Evolutionary conservation across 805 yeast species (phyloP).

Genomic region (Ogataea trehalophila): DNA sequence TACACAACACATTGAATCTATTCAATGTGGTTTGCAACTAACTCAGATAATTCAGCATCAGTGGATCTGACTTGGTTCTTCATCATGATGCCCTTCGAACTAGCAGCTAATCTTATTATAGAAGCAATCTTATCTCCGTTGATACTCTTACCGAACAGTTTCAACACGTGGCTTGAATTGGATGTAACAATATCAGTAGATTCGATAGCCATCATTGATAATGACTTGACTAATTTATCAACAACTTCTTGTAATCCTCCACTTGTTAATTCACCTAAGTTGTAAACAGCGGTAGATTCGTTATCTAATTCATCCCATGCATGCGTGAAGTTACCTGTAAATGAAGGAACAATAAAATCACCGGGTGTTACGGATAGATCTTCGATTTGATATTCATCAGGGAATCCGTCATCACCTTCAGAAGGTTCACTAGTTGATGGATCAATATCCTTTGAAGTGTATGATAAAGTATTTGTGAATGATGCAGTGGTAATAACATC

Average conservation of each 20-base stretch:
- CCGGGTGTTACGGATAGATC: conserved; percentile 71
- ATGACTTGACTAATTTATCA: conserved; percentile 42
- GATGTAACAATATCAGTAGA: conserved; percentile 62
- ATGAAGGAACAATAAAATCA: conserved; percentile 75
- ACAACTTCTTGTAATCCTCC: conserved; percentile 52
- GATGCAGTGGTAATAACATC: conserved; percentile 35
- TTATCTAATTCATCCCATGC: conserved; percentile 67
- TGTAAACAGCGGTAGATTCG: conserved; percentile 64
- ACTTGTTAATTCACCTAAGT: conserved; percentile 42
- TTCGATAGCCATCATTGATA: conserved; percentile 71
- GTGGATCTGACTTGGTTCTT: conserved; percentile 57
- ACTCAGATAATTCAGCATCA: conserved; percentile 42
- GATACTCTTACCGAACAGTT: conserved; percentile 75
- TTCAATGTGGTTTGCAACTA: conserved; percentile 48
- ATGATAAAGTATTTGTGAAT: conserved; percentile 65
- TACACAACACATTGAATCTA: conserved; percentile 9
- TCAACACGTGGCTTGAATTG: conserved; percentile 61
- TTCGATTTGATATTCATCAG: conserved; percentile 91
- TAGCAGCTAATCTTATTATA: conserved; percentile 43
- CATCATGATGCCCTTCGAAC: conserved; percentile 46
- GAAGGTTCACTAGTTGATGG: conserved; percentile 64
- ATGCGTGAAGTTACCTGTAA: conserved; percentile 68
- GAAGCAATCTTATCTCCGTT: conserved; percentile 51
- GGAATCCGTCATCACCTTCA: conserved; percentile 76
- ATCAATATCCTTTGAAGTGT: conserved; percentile 75